Base-by-base conservation (phyloP, 108 stramenopile genomes). In the Licmophora abbreviata region DNA sequence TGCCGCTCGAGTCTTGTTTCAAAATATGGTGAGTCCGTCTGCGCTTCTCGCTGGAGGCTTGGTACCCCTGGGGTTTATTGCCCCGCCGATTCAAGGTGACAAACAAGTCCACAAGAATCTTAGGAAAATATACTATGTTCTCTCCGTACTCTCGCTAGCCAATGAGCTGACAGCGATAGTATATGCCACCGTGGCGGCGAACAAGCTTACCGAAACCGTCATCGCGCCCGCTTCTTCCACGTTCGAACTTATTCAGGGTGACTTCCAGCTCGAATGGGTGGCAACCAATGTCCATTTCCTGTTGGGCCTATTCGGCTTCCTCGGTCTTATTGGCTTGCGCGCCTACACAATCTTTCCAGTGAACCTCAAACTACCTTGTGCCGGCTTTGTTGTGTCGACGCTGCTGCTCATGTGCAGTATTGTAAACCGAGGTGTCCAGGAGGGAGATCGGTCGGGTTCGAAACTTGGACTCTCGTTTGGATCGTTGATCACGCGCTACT, bases 261-360 rank as follows among this genome's bases (percentile, higher is more conserved):
- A 73, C 51, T 54, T 22, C 37, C 44, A 68, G 17, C 46, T 73
- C 44, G 51, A 28, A 12, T 68, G 72, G 72, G 32, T 28, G 20
- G 72, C 60, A 0, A 51, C 52, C 44, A 73, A 73, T 64, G 34
- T 63, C 1, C 72, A 73, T 31, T 73, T 64, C 30, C 51, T 73
- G 21, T 14, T 63, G 27, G 72, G 72, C 8, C 58, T 73, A 29
- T 31, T 73, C 15, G 66, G 66, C 0, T 73, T 73, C 31, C 29
- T 58, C 11, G 10, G 17, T 0, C 27, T 66, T 20, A 18, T 72
- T n/a, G 47, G 38, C 1, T 8, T 58, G 22, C 42, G 64, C 14
- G 61, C 44, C 0, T 74, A 68, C 26, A n/a, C n/a, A n/a, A n/a
- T n/a, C n/a, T n/a, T n/a, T n/a, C n/a, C n/a, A n/a, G n/a, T n/a